These are phyloP conservation scores for Citrullus mucosospermus DNA, from an alignment of 306 rosid species.

Conservation along the genomic window DNA sequence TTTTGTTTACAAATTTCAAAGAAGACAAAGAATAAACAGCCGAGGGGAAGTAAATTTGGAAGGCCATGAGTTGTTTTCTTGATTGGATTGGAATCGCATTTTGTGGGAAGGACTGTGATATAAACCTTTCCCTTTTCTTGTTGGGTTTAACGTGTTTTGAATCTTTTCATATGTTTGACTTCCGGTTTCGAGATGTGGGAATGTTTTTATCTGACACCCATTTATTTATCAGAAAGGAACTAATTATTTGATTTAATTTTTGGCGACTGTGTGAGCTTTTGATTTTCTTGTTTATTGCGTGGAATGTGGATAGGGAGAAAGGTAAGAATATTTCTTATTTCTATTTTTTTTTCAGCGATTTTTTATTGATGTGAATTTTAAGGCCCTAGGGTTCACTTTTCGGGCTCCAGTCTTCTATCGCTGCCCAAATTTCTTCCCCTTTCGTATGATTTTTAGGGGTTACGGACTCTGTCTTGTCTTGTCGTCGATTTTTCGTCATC, in stretches of 20 bases:
- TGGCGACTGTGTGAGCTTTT: conserved; percentile 7
- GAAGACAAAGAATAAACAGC: neutral
- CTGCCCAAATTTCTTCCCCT: conserved; percentile 11
- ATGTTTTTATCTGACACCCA: conserved; percentile 10
- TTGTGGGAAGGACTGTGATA: neutral
- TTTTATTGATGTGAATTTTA: conserved; percentile 23
- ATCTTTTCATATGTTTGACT: neutral
- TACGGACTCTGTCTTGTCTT: conserved; percentile 20
- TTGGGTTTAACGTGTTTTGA: neutral
- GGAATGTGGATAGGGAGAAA: conserved; percentile 10
- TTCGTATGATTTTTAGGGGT: conserved; percentile 15
- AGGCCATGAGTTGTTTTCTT: neutral
- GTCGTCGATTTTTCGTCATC: conserved; percentile 20
- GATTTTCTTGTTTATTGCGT: conserved; percentile 13
- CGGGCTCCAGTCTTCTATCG: conserved; percentile 17
- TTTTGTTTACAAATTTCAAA: neutral
- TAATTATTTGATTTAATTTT: conserved; percentile 9
- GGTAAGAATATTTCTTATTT: conserved; percentile 12
- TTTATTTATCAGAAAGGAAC: conserved; percentile 11
- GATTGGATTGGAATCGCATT: conserved; percentile 6
- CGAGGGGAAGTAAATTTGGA: neutral
- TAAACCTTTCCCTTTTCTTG: neutral
- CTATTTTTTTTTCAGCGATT: neutral
- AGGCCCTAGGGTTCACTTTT: conserved; percentile 44
- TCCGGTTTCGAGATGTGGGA: neutral